Conservation (phyloP, 2,329 filamentous ascomycete genomes). For the Colletotrichum falcatum region DNA sequence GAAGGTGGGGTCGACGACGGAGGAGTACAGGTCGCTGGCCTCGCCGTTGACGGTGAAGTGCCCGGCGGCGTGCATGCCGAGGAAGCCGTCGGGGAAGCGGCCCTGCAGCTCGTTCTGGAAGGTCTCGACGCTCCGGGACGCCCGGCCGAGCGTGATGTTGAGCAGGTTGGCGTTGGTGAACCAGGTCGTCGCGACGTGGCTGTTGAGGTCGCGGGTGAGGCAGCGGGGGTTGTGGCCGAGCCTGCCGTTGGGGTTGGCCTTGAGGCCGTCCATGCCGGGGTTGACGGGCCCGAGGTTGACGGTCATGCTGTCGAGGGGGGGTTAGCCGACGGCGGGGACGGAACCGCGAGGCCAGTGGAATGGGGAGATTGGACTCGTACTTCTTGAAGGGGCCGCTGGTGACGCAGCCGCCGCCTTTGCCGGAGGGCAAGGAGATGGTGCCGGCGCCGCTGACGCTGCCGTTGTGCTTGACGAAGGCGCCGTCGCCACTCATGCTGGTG, state of each 20-base stretch:
- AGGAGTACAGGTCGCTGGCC: conserved; percentile 49
- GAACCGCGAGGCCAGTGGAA: too few species aligned
- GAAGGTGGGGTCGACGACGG: conserved; percentile 48
- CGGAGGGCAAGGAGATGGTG: conserved; percentile 49
- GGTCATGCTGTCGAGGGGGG: conserved; percentile 50
- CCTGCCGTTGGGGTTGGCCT: conserved; percentile 21
- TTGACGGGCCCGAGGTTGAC: conserved; percentile 54
- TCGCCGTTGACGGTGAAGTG: conserved; percentile 55
- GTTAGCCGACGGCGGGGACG: conserved; percentile 46
- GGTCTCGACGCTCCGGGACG: conserved; percentile 46
- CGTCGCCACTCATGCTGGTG: conserved; percentile 54
- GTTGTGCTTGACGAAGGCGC: conserved; percentile 48
- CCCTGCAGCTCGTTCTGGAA: conserved; percentile 55
- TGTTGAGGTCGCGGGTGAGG: conserved; percentile 56
- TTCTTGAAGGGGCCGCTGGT: conserved; percentile 48
- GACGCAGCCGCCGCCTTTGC: conserved; percentile 52
- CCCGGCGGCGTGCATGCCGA: conserved; percentile 53
- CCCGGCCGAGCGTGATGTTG: conserved; percentile 47
- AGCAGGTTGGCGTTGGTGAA: conserved; percentile 41
- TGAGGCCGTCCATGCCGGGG: conserved; percentile 47
- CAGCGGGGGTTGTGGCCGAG: conserved; percentile 60
- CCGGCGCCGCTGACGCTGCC: conserved; percentile 43
- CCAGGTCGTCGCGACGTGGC: conserved; percentile 45
- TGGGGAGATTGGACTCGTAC: conserved; percentile 42
- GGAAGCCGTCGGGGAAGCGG: conserved; percentile 39